phyloP scores from a whole-genome alignment of 768 basidiomycete genomes.

The Phaeotremella fagi region DNA sequence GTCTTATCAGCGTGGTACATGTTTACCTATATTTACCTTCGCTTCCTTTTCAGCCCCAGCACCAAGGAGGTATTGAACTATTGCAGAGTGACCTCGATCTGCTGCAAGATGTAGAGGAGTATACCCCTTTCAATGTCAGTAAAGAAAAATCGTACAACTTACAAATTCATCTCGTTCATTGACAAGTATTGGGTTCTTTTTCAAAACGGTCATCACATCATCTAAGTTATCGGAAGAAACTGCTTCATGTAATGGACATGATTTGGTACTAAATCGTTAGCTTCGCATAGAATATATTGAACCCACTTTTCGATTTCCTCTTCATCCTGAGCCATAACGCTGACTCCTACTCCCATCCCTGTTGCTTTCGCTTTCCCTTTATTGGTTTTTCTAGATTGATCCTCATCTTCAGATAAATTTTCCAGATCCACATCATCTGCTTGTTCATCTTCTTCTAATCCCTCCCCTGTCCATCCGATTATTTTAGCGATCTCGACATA shows the following conservation, averaged over 20 bases:
- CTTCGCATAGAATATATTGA: too few species aligned
- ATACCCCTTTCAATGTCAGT: conserved; percentile 62
- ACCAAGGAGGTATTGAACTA: conserved; percentile 59
- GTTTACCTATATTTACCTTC: conserved; percentile 54
- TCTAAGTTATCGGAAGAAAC: conserved; percentile 60
- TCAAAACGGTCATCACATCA: conserved; percentile 51
- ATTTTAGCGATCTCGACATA: conserved; percentile 36
- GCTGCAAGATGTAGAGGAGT: conserved; percentile 80
- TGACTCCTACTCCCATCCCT: conserved; percentile 35
- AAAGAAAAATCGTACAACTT: conserved; percentile 40
- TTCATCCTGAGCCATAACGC: conserved; percentile 21
- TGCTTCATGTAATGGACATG: conserved; percentile 55
- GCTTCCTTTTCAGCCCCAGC: conserved; percentile 62
- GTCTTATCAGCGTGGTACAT: conserved; percentile 2
- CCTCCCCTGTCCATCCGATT: conserved; percentile 31
- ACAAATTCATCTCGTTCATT: conserved; percentile 71
- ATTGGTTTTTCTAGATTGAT: background rate
- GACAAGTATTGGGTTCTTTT: conserved; percentile 53
- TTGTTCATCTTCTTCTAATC: conserved; percentile 6
- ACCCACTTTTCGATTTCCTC: conserved; percentile 5
- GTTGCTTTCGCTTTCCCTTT: conserved; percentile 4
- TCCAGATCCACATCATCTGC: conserved; percentile 13
- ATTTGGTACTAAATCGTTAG: too few species aligned
- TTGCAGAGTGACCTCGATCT: conserved; percentile 65
- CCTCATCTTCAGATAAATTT: conserved; percentile 14